Percentiles rank a stretch among this genome's conserved stretches.
Conservation (phyloP, 768 basidiomycete species). For the Amanita thiersii region DNA sequence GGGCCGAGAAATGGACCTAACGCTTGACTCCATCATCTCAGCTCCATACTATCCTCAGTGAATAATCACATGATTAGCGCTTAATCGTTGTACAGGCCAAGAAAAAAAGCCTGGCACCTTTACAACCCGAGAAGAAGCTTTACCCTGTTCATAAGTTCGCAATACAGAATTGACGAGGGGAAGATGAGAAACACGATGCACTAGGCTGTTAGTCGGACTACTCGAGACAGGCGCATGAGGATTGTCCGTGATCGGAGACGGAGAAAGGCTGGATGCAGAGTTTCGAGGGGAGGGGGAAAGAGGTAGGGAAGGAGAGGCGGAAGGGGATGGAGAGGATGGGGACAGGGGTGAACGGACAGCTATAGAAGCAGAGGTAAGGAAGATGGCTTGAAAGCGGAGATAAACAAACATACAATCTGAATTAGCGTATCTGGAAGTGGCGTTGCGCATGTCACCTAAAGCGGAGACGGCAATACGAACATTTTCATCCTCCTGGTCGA, state of each 20-base stretch:
- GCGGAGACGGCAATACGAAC: conserved; percentile 74
- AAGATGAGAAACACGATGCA: conserved; percentile 52
- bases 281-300: neutral
- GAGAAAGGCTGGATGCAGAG: neutral
- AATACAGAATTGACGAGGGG: conserved; percentile 71
- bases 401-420: conserved; percentile 10
- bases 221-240: neutral
- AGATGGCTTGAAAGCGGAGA: conserved; percentile 1
- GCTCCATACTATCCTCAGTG: conserved; percentile 62
- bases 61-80: conserved; percentile 15
- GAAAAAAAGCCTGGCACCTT: conserved; percentile 46
- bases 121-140: conserved; percentile 77
- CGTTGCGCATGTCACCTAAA: conserved; percentile 69
- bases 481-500: conserved; percentile 57
- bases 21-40: conserved; percentile 79
- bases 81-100: conserved; percentile 5
- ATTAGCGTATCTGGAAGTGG: conserved; percentile 19
- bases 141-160: conserved; percentile 72
- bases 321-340: conserved; percentile 6
- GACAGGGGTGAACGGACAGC: conserved; percentile 3
- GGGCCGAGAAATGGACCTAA: conserved; percentile 73
- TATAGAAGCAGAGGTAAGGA: conserved; percentile 1
- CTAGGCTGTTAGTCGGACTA: conserved; percentile 23
- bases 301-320: neutral
- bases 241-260: neutral